These are phyloP conservation scores for Fraxinus americana DNA, from an alignment of 257 asterid genomes.

Conservation along the genomic window DNA sequence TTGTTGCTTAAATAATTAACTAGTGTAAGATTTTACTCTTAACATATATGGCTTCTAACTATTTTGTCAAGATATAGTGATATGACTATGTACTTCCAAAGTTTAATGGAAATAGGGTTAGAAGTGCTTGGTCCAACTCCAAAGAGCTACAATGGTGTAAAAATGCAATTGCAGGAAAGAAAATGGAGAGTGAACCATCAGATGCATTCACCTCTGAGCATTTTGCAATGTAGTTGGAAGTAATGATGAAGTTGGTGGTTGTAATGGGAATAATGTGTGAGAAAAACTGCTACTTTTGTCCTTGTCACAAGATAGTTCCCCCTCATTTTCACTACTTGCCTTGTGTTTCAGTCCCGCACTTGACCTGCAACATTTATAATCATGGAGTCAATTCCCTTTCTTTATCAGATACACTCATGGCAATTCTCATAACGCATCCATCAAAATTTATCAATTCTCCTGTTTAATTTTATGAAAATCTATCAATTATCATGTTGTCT, in stretches of 20 bases:
- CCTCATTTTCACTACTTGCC: slow-evolving; percentile 31
- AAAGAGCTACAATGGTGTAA: not conserved
- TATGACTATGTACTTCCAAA: too few species aligned
- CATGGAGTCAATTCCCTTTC: slow-evolving; percentile 7
- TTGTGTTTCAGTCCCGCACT: slow-evolving; percentile 31
- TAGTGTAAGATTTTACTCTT: too few species aligned
- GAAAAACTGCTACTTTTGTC: slow-evolving; percentile 15
- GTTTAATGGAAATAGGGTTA: not conserved
- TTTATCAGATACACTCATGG: slow-evolving; percentile 18
- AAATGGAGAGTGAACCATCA: slow-evolving; percentile 8
- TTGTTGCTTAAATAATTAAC: too few species aligned
- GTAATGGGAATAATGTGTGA: not conserved
- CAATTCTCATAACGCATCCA: not conserved
- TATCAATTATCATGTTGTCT: too few species aligned
- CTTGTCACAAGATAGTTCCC: slow-evolving; percentile 30
- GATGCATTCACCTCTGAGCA: slow-evolving; percentile 55
- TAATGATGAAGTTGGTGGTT: not conserved
- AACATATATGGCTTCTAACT: too few species aligned
- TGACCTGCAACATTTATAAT: slow-evolving; percentile 37
- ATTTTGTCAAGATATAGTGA: not conserved
- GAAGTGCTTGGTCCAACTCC: not conserved
- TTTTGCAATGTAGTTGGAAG: slow-evolving; percentile 24
- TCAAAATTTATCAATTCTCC: not conserved
- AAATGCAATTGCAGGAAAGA: not conserved
- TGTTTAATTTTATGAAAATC: too few species aligned